Evolutionary conservation across 768 basidiomycete species (phyloP).

Genomic region (Lactarius akahatsu): DNA sequence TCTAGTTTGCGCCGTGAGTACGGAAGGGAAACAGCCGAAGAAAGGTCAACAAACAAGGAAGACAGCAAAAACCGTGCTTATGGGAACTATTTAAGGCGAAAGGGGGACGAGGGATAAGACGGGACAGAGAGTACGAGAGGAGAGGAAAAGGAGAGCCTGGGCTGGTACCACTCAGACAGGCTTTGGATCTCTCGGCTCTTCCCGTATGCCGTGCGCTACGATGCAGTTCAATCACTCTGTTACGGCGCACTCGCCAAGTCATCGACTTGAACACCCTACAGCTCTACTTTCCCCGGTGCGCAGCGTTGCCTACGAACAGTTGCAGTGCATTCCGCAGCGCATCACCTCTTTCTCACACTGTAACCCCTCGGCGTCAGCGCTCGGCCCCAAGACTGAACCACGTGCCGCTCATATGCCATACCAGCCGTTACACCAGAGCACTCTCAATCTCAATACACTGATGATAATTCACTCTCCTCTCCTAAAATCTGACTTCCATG

Average conservation of each 20-base stretch:
- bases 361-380: neutral
- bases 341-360: neutral
- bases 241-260: no score
- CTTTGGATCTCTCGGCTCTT: slow-evolving; percentile 9
- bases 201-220: neutral
- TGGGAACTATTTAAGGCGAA: neutral
- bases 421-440: neutral
- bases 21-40: neutral
- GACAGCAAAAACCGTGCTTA: neutral
- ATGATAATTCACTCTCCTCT: neutral
- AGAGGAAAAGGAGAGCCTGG: neutral
- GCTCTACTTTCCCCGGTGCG: neutral
- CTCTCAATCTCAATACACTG: neutral
- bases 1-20: slow-evolving; percentile 16
- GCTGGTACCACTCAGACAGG: neutral
- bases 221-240: no score
- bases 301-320: neutral
- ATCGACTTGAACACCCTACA: neutral
- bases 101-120: neutral
- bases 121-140: neutral
- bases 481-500: neutral
- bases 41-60: neutral
- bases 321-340: neutral
- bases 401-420: neutral
- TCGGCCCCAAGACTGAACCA: neutral